Percentiles rank a stretch among this genome's conserved stretches.
phyloP scores from a whole-genome alignment of 768 basidiomycete species.

The Lentinus tigrinus region DNA sequence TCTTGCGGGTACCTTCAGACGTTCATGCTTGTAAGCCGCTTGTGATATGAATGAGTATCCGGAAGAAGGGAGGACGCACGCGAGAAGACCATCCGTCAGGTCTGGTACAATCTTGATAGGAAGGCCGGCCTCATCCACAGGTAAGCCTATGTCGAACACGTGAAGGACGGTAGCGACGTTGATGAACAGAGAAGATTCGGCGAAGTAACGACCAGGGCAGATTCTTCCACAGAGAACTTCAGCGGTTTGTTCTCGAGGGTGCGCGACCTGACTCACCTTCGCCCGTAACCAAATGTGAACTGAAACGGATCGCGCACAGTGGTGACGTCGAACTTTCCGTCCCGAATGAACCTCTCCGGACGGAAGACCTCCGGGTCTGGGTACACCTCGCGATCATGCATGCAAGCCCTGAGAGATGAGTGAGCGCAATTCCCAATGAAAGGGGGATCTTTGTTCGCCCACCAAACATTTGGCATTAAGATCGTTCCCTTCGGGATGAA shows the following conservation, averaged over 20 bases:
- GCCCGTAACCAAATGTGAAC: slow-evolving; percentile 11
- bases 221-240: too few species aligned
- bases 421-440: neutral
- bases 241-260: too few species aligned
- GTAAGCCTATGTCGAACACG: slow-evolving; percentile 2
- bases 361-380: slow-evolving; percentile 3
- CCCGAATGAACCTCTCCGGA: slow-evolving; percentile 9
- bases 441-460: neutral
- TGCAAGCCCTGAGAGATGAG: neutral
- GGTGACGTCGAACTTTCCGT: neutral
- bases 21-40: neutral
- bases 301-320: neutral
- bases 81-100: neutral
- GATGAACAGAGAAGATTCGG: slow-evolving; percentile 6
- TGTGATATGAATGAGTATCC: too few species aligned
- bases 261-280: neutral
- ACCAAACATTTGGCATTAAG: slow-evolving; percentile 8
- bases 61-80: neutral
- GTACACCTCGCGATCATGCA: slow-evolving; percentile 9
- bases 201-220: slow-evolving; percentile 8
- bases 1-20: neutral
- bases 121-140: slow-evolving; percentile 1
- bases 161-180: slow-evolving; percentile 4
- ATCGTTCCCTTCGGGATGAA: slow-evolving; percentile 2
- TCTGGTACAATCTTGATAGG: neutral